Evolutionary conservation across 208 protist genomes (phyloP).

Genomic region (Trichomonas vaginalis): DNA sequence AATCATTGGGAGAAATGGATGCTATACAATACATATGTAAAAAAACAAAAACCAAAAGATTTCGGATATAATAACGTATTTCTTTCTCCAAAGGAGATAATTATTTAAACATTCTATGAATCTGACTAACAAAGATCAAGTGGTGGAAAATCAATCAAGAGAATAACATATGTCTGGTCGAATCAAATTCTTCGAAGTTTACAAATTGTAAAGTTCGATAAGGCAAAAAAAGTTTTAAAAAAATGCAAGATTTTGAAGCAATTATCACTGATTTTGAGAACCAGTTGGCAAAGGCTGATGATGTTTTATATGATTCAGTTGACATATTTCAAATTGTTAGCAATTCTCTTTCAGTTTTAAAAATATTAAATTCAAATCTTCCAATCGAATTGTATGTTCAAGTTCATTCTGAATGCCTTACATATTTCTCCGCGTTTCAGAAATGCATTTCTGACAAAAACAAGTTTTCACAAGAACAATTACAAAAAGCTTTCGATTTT

Average conservation of each 20-base stretch:
- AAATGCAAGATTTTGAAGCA: neutral
- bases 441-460: neutral
- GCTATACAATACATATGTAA: too few relatives aligned
- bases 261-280: neutral
- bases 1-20: too few relatives aligned
- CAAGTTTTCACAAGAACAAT: neutral
- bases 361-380: neutral
- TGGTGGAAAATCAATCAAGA: too few relatives aligned
- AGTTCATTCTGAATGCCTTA: neutral
- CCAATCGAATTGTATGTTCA: neutral
- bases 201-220: too few relatives aligned
- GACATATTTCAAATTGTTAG: neutral
- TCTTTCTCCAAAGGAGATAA: too few relatives aligned
- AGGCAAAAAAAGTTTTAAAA: too few relatives aligned
- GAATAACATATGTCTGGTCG: too few relatives aligned
- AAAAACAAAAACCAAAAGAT: too few relatives aligned
- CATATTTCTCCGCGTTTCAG: neutral
- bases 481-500: neutral
- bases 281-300: neutral
- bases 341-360: neutral
- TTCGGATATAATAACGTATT: too few relatives aligned
- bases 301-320: neutral
- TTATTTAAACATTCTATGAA: too few relatives aligned
- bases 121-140: too few relatives aligned
- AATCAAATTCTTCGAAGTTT: too few relatives aligned